Conservation (phyloP, 371 early-diverging fungal species). For the Chytridium lagenaria region DNA sequence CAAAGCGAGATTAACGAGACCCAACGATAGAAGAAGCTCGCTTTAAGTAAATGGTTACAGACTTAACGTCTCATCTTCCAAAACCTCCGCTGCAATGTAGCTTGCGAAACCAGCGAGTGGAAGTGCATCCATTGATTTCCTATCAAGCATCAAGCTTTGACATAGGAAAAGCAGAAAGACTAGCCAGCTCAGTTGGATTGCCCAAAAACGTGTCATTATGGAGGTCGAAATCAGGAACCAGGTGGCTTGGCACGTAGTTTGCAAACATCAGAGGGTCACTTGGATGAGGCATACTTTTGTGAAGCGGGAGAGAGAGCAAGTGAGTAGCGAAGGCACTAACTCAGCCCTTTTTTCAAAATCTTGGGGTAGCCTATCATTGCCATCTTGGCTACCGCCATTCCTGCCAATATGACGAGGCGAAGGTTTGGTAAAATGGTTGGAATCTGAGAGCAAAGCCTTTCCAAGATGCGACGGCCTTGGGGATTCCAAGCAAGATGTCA, state of each 20-base stretch:
- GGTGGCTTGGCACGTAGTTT: constrained; percentile 12
- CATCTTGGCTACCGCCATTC: constrained; percentile 6
- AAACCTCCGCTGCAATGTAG: constrained; percentile 28
- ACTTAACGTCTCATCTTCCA: constrained; percentile 22
- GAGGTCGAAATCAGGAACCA: constrained; percentile 15
- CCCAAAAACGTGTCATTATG: constrained; percentile 19
- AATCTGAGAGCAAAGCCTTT: background rate
- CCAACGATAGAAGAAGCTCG: constrained; percentile 18
- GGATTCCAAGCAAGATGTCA: background rate
- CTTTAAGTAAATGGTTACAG: constrained; percentile 1
- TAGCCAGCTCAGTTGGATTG: constrained; percentile 9
- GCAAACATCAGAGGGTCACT: constrained; percentile 23
- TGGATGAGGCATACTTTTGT: constrained; percentile 22
- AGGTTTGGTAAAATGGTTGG: background rate
- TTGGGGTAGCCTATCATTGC: background rate
- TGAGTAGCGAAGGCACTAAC: constrained; percentile 6
- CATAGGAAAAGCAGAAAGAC: constrained; percentile 16
- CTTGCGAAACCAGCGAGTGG: constrained; percentile 13
- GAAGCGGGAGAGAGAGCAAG: constrained; percentile 5
- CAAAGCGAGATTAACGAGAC: constrained; percentile 13
- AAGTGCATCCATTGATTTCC: background rate
- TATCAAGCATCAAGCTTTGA: constrained; percentile 13
- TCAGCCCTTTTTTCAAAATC: constrained; percentile 1
- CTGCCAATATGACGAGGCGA: background rate
- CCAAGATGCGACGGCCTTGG: background rate